Percentiles rank a stretch among this genome's conserved stretches.
phyloP scores from a whole-genome alignment of 768 basidiomycete species.

The Pisolithus tinctorius region DNA sequence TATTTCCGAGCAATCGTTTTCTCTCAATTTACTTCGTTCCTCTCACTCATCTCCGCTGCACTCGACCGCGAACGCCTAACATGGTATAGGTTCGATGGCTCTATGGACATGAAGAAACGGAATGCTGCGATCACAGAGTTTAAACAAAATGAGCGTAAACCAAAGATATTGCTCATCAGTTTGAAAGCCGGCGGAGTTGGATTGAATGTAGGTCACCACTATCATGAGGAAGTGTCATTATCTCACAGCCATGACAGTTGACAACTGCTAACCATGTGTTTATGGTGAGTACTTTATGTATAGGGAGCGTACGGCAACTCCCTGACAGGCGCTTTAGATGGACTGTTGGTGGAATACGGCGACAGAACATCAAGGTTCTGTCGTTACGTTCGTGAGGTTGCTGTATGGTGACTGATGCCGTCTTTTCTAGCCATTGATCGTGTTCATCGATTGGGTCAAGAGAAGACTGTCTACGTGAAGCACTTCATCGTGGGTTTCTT shows the following conservation, averaged over 20 bases:
- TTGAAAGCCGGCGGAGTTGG: slow-evolving; percentile 92
- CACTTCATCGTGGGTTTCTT: slow-evolving; percentile 64
- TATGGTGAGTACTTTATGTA: slow-evolving; percentile 45
- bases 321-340: slow-evolving; percentile 46
- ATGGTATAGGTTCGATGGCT: slow-evolving; percentile 84
- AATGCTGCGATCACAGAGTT: slow-evolving; percentile 72
- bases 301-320: neutral
- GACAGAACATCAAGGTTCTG: slow-evolving; percentile 69
- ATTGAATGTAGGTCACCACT: slow-evolving; percentile 52
- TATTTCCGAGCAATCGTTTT: slow-evolving; percentile 82
- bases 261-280: slow-evolving; percentile 82
- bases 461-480: slow-evolving; percentile 74
- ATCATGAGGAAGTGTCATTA: neutral
- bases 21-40: slow-evolving; percentile 84
- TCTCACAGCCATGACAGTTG: slow-evolving; percentile 36
- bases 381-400: neutral
- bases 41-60: slow-evolving; percentile 71
- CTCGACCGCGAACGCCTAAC: slow-evolving; percentile 63
- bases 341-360: slow-evolving; percentile 93
- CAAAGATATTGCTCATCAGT: slow-evolving; percentile 73
- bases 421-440: slow-evolving; percentile 71
- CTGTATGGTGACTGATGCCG: slow-evolving; percentile 2
- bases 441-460: slow-evolving; percentile 81
- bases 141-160: slow-evolving; percentile 57
- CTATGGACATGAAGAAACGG: slow-evolving; percentile 83